Evolutionary conservation across 192 early-diverging fungal species (phyloP), one percentile per base, ranked within the genome.

Genomic region (Ambispora gerdemannii): DNA sequence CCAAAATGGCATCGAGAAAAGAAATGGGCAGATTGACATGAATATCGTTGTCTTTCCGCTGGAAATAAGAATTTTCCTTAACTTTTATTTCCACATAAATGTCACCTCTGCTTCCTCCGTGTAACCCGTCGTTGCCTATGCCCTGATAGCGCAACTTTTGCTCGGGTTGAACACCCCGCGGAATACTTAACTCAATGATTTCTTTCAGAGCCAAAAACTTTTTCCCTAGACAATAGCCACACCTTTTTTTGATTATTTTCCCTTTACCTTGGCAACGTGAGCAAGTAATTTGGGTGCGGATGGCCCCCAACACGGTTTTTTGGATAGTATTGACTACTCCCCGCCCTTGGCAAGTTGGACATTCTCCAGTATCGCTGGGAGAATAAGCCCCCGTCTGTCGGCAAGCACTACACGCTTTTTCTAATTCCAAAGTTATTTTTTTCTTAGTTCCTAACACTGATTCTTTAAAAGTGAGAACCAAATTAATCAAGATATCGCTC

Each of bases 1-100:
- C 58, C 2, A 60, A 60, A 60, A 60, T 60, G 2, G 58, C 58
- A 2, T 60, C 58, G 7, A 60, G 31, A 60, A 60, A 60, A 60
- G 58, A 60, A 2, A 60, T 60, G 0, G 58, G 58, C 15, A 60
- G 31, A 2, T 30, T 60, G 27, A 60, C 58, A 60, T 60, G 58
- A 28, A 60, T 60, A 60, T 60, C 58, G 31, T 24, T 2, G 1
- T 30, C 58, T 60, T 60, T 60, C 0, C 58, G 58, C 22, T 60
- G 58, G 31, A 60, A 60, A 60, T 24, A 60, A 8, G 58, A 30
- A 24, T 60, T 15, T 1, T 15, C 11, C 0, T 24, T 4, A 2
- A 60, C 58, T 30, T 60, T 60, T 24, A 60, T 0, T 0, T 3
- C 27, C 1, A 60, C 58, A 2, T 60, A 60, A 28, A 60, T 60